Evolutionary conservation across 108 stramenopile genomes (phyloP).

Genomic region (Discostella stelligeroides): DNA sequence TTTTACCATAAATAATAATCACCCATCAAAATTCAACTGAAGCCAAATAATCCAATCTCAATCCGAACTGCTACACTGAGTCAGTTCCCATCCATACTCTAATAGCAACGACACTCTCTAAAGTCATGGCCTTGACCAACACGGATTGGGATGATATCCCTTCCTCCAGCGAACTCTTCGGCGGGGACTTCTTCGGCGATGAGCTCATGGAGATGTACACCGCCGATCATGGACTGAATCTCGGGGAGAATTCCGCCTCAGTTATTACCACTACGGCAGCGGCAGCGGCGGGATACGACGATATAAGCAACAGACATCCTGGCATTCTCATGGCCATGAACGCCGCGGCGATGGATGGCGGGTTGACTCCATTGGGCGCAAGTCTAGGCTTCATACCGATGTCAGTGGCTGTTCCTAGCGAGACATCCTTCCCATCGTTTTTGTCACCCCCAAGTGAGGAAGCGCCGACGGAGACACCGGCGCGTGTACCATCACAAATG

Average conservation of each 20-base stretch:
- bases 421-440: slow-evolving; percentile 1
- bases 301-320: slow-evolving; percentile 25
- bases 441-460: neutral
- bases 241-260: slow-evolving; percentile 38
- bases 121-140: slow-evolving; percentile 12
- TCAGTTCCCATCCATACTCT: slow-evolving; percentile 14
- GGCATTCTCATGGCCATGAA: slow-evolving; percentile 48
- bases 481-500: neutral
- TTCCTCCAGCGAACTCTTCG: slow-evolving; percentile 72
- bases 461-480: slow-evolving; percentile 26
- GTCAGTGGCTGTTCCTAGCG: slow-evolving; percentile 11
- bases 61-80: no score
- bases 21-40: no score
- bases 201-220: slow-evolving; percentile 85
- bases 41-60: no score
- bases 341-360: slow-evolving; percentile 48
- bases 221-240: slow-evolving; percentile 48
- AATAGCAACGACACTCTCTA: slow-evolving; percentile 11
- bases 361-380: slow-evolving; percentile 13
- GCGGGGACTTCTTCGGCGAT: slow-evolving; percentile 78
- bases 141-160: slow-evolving; percentile 47
- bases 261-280: slow-evolving; percentile 29
- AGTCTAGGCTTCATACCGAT: slow-evolving; percentile 26
- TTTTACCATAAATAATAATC: no score
- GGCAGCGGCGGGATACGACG: slow-evolving; percentile 16